Conservation (phyloP, 305 asterid genomes). For the Fraxinus platypoda region DNA sequence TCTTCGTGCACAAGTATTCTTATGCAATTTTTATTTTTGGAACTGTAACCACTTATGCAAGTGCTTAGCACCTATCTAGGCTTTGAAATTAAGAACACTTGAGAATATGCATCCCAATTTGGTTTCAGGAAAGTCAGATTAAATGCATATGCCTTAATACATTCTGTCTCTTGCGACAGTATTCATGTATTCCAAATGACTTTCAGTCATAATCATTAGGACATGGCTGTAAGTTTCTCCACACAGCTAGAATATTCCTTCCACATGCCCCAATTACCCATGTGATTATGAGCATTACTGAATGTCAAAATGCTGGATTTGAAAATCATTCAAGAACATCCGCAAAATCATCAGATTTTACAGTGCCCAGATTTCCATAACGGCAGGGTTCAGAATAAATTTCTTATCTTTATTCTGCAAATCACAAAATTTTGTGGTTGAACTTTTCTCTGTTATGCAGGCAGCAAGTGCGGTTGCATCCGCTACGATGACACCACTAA, state of each 20-base stretch:
- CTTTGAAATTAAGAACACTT: background rate
- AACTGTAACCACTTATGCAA: background rate
- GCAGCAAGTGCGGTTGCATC: conserved; percentile 86
- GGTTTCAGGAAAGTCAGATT: background rate
- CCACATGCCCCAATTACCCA: background rate
- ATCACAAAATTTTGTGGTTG: conserved; percentile 8
- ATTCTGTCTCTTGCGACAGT: background rate
- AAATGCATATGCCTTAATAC: background rate
- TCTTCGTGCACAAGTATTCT: background rate
- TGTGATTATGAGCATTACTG: background rate
- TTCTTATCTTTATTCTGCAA: conserved; percentile 6
- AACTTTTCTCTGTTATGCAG: conserved; percentile 33
- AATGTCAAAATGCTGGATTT: background rate
- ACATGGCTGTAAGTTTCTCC: background rate
- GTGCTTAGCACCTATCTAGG: background rate
- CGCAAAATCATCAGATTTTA: background rate
- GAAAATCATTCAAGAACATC: background rate
- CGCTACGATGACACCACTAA: conserved; percentile 83
- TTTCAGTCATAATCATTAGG: background rate
- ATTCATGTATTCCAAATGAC: conserved; percentile 16
- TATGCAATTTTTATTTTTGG: background rate
- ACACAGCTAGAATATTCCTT: background rate
- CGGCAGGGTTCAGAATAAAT: background rate
- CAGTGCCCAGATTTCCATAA: background rate
- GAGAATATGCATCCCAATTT: background rate